Percentiles rank a stretch among this genome's conserved stretches.
phyloP scores from a whole-genome alignment of 805 yeast genomes.

The Yarrowia deformans region DNA sequence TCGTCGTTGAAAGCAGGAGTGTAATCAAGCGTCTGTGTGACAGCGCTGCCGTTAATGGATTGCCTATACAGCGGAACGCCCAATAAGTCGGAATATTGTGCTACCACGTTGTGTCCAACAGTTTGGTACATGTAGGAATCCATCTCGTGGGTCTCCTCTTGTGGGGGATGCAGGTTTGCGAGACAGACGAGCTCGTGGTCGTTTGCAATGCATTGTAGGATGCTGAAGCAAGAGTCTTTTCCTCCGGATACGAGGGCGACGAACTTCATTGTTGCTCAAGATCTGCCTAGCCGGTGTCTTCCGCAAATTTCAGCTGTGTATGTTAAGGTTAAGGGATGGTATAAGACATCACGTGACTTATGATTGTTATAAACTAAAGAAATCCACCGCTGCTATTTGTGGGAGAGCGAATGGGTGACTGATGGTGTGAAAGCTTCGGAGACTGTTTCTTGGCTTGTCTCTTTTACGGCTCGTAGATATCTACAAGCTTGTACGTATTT shows the following conservation, averaged over 20 bases:
- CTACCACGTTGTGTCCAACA: slow-evolving; percentile 85
- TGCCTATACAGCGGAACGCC: slow-evolving; percentile 82
- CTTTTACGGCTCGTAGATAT: too few species aligned
- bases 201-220: slow-evolving; percentile 80
- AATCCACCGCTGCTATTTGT: too few species aligned
- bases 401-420: too few species aligned
- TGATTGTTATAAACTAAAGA: too few species aligned
- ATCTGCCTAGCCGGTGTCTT: not conserved
- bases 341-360: not conserved
- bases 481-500: too few species aligned
- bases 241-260: slow-evolving; percentile 95
- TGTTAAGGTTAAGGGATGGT: not conserved
- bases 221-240: slow-evolving; percentile 91
- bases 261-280: slow-evolving; percentile 76
- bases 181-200: slow-evolving; percentile 88
- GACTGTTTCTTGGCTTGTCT: too few species aligned
- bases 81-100: slow-evolving; percentile 69
- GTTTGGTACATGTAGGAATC: slow-evolving; percentile 98
- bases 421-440: too few species aligned
- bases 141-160: slow-evolving; percentile 61
- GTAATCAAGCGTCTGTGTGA: slow-evolving; percentile 74
- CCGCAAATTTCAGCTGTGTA: not conserved
- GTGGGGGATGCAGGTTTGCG: slow-evolving; percentile 79
- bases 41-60: slow-evolving; percentile 66
- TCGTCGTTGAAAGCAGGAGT: slow-evolving; percentile 75